Base-by-base conservation (phyloP, 2,329 filamentous ascomycete genomes). In the Paramyrothecium roridum region DNA sequence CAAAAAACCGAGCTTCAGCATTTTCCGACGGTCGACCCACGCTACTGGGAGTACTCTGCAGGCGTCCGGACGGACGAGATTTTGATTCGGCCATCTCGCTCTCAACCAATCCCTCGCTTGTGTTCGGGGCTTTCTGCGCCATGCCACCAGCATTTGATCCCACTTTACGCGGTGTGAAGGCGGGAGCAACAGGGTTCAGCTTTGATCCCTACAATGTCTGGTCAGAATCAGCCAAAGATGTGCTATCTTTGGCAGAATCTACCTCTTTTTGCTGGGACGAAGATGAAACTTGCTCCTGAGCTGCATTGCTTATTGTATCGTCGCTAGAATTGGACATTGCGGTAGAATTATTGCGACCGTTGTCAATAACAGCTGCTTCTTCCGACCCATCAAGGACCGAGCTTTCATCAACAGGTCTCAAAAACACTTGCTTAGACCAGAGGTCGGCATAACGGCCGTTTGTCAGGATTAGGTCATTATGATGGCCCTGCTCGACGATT, bases 391-490 rank as follows among this genome's bases (percentile, higher is more conserved):
- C 46, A 8, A 21, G 7, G 20, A 21, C 19, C 52, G 76, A 53
- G 57, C 74, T 71, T 48, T 75, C 74, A 50, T 73, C 63, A 48
- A 73, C 57, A 1, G 80, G 71, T 56, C 76, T 79, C 45, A 80
- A 67, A 61, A 83, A 83, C 19, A 81, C 75, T 63, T 88, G 84
- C 63, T 85, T 85, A 3, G 81, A 81, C 86, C 87, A 89, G 33
- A 89, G 70, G 52, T 83, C 80, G 22, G 80, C 79, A 61, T 89
- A 90, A 70, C 82, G 80, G 2, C 86, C 86, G 8, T 79, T 75
- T n/a, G 76, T 71, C 12, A 74, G 69, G 50, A 89, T 75, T 20
- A 89, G 71, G 21, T 83, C 78, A 7, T 81, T 76, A 56, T 89
- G 87, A 43, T 70, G 80, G 10, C 87, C 87, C 60, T 83, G 76